Evolutionary conservation across 768 basidiomycete species (phyloP).

Genomic region (Trametes elegans): DNA sequence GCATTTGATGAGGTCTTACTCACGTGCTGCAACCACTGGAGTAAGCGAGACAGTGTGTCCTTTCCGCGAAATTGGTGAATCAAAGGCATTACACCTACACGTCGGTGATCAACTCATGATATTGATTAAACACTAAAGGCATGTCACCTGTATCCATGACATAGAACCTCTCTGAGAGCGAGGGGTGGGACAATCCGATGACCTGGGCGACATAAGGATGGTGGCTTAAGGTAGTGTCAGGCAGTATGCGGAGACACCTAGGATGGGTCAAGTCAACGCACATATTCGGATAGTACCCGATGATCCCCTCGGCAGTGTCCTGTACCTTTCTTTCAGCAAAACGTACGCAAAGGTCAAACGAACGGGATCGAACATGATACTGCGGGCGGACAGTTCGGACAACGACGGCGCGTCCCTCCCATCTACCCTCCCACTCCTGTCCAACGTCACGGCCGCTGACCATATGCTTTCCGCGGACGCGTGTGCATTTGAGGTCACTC

Average conservation of each 20-base stretch:
- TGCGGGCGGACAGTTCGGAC: not conserved
- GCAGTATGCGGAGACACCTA: not conserved
- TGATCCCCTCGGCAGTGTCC: not conserved
- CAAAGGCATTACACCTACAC: not conserved
- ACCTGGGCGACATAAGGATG: conserved; percentile 10
- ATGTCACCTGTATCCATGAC: conserved; percentile 10
- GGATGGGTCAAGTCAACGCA: not conserved
- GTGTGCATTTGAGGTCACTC: not conserved
- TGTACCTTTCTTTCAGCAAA: too few relatives aligned
- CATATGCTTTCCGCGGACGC: not conserved
- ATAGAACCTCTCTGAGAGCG: conserved; percentile 3
- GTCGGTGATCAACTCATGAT: too few relatives aligned
- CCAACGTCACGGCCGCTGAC: not conserved
- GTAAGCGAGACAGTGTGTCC: not conserved
- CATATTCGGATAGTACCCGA: not conserved
- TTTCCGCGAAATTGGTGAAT: not conserved
- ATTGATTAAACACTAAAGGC: too few relatives aligned
- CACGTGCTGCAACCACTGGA: conserved; percentile 12
- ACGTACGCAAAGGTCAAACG: too few relatives aligned
- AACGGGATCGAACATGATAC: too few relatives aligned
- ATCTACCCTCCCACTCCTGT: conserved; percentile 11
- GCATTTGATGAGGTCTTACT: not conserved
- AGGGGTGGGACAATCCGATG: conserved; percentile 5
- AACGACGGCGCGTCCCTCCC: conserved; percentile 10
- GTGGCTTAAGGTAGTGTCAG: not conserved